Evolutionary conservation across 2,329 filamentous ascomycete species (phyloP).

Genomic region (Monilinia aucupariae): DNA sequence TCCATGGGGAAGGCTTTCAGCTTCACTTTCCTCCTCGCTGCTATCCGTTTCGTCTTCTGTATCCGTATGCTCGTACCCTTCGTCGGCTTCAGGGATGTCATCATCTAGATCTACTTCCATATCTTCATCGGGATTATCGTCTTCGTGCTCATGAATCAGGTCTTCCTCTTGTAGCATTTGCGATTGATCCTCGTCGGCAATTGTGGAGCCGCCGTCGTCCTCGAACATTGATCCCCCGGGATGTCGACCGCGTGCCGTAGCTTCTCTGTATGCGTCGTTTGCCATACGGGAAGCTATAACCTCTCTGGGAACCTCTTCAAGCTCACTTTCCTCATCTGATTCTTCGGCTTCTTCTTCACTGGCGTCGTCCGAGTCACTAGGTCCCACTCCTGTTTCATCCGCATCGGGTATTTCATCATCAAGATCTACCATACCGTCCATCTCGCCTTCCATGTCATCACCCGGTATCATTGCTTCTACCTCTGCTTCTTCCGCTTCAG

Average conservation of each 20-base stretch:
- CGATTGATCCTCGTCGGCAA: conserved; percentile 52
- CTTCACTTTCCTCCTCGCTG: conserved; percentile 38
- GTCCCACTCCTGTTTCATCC: conserved; percentile 31
- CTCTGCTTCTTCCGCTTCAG: conserved; percentile 53
- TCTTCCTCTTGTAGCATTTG: conserved; percentile 61
- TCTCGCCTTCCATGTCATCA: conserved; percentile 35
- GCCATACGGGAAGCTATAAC: conserved; percentile 41
- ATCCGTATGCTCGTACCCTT: conserved; percentile 71
- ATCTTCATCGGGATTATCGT: conserved; percentile 34
- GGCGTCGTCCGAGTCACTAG: conserved; percentile 39
- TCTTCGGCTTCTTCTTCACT: conserved; percentile 37
- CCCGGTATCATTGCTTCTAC: conserved; percentile 38
- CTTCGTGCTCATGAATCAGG: conserved; percentile 38
- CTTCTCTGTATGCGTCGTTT: conserved; percentile 58
- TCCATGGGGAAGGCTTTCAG: conserved; percentile 35
- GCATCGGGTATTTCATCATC: conserved; percentile 71
- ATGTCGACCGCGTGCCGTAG: conserved; percentile 48
- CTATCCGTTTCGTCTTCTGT: conserved; percentile 60
- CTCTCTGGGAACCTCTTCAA: conserved; percentile 31
- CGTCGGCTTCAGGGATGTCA: conserved; percentile 56
- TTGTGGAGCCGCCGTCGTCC: conserved; percentile 44
- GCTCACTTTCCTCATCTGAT: conserved; percentile 38
- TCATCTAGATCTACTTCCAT: conserved; percentile 63
- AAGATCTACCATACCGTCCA: conserved; percentile 54
- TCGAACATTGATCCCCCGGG: conserved; percentile 42